These are phyloP conservation scores for Colletotrichum falcatum DNA, from an alignment of 2,329 filamentous ascomycete species.

Conservation along the genomic window DNA sequence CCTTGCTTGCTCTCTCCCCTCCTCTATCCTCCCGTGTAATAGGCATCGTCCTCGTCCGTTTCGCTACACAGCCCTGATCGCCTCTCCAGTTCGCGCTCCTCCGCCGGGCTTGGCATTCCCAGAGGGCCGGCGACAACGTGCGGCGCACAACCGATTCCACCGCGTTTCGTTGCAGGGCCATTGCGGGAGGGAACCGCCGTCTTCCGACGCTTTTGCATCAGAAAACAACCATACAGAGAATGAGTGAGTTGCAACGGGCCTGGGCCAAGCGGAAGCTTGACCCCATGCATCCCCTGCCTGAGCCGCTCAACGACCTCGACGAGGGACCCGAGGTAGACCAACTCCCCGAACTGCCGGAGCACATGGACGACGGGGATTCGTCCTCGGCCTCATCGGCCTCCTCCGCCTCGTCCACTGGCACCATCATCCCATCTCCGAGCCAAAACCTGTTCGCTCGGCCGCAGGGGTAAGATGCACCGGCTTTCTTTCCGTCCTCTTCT, in stretches of 20 bases:
- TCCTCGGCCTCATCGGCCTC: conserved; percentile 72
- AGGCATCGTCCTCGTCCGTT: neutral
- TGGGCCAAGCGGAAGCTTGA: conserved; percentile 83
- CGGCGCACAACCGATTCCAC: conserved; percentile 1
- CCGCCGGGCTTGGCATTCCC: conserved; percentile 6
- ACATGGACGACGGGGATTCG: conserved; percentile 73
- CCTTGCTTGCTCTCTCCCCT: conserved; percentile 7
- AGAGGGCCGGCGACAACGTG: conserved; percentile 4
- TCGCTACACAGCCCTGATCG: conserved; percentile 1
- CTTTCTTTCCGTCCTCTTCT: conserved; percentile 27
- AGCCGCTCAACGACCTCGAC: conserved; percentile 64
- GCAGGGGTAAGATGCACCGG: conserved; percentile 65
- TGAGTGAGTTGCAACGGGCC: conserved; percentile 85
- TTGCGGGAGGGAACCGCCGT: neutral
- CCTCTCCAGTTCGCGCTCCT: neutral
- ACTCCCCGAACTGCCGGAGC: conserved; percentile 58
- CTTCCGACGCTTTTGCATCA: neutral
- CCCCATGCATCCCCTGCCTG: conserved; percentile 65
- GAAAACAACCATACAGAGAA: conserved; percentile 51
- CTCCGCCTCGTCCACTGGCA: conserved; percentile 92
- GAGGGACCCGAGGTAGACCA: conserved; percentile 63
- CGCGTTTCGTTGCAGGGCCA: neutral
- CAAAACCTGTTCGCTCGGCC: conserved; percentile 80
- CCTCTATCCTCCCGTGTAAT: neutral
- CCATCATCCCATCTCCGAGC: conserved; percentile 83